Evolutionary conservation across 1,284 basidiomycete species (phyloP), one percentile per base, ranked within the genome.

Genomic region (Polyporus tsugae): DNA sequence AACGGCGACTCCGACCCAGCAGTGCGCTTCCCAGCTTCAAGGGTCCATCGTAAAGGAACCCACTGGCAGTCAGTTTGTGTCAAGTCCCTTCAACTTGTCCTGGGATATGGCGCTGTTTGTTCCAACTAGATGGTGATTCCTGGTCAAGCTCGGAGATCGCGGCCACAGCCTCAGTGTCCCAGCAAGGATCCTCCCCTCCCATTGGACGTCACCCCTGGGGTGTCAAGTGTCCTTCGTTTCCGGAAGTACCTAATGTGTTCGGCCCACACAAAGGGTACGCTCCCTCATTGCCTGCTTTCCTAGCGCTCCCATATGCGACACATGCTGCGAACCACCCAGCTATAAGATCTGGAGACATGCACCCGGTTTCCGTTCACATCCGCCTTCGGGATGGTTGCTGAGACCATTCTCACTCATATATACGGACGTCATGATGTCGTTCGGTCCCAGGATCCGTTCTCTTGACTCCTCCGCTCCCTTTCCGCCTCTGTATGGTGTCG

Each of bases 301-400:
- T 15, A 35, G 29, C 33, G 22, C 22, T 15, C 10, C n/a, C 44
- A 22, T 46, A 22, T 25, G 22, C 19, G 52, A 17, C 52, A 55
- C 52, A 55, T 55, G 52, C 52, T 33, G 25, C 52, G 29, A 33
- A 55, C 25, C 52, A 49, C 29, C 52, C 52, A 53, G 29, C 13
- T 33, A 53, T 11, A 29, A 52, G 6, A 29, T 3, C 25, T 29
- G 22, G 49, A 25, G 33, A 7, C 6, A 5, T 35, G 10, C 52
- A 55, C 33, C 13, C 13, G 13, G 29, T 33, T 55, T 35, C 29
- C 52, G 15, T 55, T 55, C 52, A 19, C 15, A 5, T 5, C 5
- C 52, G 52, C 6, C 52, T 55, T 33, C 52, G 29, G 29, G 52
- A 55, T 55, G 29, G 29, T 55, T 35, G 15, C 29, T 55, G 52